Conservation (phyloP, 2,329 filamentous ascomycete species). For the Botrytis squamosa region DNA sequence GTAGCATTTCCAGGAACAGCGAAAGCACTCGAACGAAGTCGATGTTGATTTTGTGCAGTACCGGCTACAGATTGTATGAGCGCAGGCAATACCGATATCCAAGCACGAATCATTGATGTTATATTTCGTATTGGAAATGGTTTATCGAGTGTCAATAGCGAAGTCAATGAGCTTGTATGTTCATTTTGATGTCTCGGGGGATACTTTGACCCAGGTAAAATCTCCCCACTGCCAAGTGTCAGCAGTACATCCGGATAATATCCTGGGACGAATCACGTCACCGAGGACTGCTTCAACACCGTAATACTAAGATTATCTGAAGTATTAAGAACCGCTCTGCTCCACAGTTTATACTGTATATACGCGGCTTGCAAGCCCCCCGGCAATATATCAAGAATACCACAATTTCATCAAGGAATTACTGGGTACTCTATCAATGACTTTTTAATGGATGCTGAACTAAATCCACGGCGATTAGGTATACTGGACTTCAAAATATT, state of each 20-base stretch:
- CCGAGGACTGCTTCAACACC: neutral
- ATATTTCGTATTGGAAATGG: no score
- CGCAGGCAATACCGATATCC: neutral
- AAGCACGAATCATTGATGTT: neutral
- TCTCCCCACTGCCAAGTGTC: slow-evolving; percentile 1
- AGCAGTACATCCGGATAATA: slow-evolving; percentile 7
- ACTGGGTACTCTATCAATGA: slow-evolving; percentile 89
- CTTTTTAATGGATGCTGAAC: slow-evolving; percentile 86
- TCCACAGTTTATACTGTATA: neutral
- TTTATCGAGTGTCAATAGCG: no score
- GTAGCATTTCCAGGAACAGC: slow-evolving; percentile 27
- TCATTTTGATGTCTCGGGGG: neutral
- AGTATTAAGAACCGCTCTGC: neutral
- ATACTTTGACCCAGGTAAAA: neutral
- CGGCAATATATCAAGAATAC: neutral
- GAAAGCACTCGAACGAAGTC: slow-evolving; percentile 25
- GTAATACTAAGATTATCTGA: neutral
- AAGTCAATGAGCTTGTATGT: neutral
- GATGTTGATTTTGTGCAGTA: neutral
- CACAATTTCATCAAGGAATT: slow-evolving; percentile 52
- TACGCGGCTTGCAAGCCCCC: neutral
- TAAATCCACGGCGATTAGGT: slow-evolving; percentile 82
- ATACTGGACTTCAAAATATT: slow-evolving; percentile 94
- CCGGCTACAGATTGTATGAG: neutral
- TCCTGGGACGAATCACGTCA: neutral